Percentiles rank a stretch among this genome's conserved stretches.
These are phyloP conservation scores for Cyclotella choctawhatcheeana DNA, from an alignment of 108 stramenopile species.

Conservation along the genomic window DNA sequence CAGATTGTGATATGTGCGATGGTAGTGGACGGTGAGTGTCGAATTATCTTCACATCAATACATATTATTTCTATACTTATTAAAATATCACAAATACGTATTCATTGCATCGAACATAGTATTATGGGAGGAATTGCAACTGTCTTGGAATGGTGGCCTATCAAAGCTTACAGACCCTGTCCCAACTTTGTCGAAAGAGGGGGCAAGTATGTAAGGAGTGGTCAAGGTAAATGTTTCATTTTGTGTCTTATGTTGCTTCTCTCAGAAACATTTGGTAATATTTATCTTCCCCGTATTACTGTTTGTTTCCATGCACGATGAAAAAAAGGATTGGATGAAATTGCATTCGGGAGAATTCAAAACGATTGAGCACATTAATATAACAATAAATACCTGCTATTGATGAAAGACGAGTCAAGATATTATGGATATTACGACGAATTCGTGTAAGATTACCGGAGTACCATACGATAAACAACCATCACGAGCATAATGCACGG, in stretches of 20 bases:
- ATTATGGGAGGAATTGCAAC: conserved; percentile 83
- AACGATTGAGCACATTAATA: conserved; percentile 2
- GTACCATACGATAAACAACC: too few relatives aligned
- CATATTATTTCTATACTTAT: not conserved
- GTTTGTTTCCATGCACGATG: too few relatives aligned
- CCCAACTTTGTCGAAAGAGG: conserved; percentile 85
- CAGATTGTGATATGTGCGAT: conserved; percentile 84
- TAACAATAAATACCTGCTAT: too few relatives aligned
- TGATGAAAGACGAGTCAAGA: too few relatives aligned
- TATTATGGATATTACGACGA: too few relatives aligned
- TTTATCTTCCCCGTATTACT: too few relatives aligned
- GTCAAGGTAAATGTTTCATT: conserved; percentile 50
- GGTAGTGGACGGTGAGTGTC: conserved; percentile 75
- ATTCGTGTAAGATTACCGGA: too few relatives aligned
- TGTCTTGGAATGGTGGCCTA: conserved; percentile 83
- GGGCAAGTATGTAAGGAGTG: conserved; percentile 69
- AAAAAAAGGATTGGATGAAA: conserved; percentile 69
- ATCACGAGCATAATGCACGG: too few relatives aligned
- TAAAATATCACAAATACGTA: too few relatives aligned
- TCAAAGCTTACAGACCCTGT: conserved; percentile 91
- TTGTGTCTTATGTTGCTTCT: too few relatives aligned
- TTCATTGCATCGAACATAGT: conserved; percentile 39
- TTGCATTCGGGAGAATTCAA: conserved; percentile 79
- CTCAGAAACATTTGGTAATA: too few relatives aligned
- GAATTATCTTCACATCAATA: not conserved